phyloP scores from a whole-genome alignment of 2,329 filamentous ascomycete genomes.

The Cladobotryum protrusum region DNA sequence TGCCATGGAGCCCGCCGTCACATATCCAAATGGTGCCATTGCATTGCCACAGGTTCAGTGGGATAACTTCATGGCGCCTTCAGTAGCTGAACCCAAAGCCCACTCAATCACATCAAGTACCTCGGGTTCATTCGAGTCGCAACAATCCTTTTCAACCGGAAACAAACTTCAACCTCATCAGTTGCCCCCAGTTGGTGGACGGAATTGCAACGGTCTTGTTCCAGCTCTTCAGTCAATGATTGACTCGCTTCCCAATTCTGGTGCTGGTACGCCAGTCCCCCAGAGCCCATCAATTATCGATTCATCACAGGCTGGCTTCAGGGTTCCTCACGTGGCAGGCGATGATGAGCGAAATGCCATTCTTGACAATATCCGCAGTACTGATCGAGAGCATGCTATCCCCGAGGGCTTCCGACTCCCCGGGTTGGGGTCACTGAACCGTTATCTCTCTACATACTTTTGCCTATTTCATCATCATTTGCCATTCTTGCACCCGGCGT shows the following conservation, averaged over 20 bases:
- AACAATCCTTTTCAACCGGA: conserved; percentile 55
- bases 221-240: conserved; percentile 66
- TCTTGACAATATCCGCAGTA: conserved; percentile 75
- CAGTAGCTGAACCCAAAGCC: conserved; percentile 64
- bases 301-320: conserved; percentile 58
- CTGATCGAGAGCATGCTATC: conserved; percentile 75
- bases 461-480: conserved; percentile 94
- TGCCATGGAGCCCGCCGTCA: conserved; percentile 69
- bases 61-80: conserved; percentile 77
- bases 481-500: conserved; percentile 88
- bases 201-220: conserved; percentile 52
- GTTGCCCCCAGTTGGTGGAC: conserved; percentile 63
- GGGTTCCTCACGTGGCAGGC: conserved; percentile 71
- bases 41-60: conserved; percentile 83
- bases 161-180: conserved; percentile 55
- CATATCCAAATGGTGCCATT: conserved; percentile 72
- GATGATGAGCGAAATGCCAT: conserved; percentile 84
- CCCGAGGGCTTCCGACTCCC: conserved; percentile 88
- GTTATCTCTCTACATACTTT: conserved; percentile 93
- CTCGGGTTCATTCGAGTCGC: conserved; percentile 62
- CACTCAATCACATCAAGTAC: conserved; percentile 64
- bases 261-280: conserved; percentile 63
- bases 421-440: conserved; percentile 72
- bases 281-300: conserved; percentile 67
- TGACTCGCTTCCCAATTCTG: conserved; percentile 63